These are phyloP conservation scores for Panaeolus cyanescens DNA, from an alignment of 768 basidiomycete species.

Conservation along the genomic window DNA sequence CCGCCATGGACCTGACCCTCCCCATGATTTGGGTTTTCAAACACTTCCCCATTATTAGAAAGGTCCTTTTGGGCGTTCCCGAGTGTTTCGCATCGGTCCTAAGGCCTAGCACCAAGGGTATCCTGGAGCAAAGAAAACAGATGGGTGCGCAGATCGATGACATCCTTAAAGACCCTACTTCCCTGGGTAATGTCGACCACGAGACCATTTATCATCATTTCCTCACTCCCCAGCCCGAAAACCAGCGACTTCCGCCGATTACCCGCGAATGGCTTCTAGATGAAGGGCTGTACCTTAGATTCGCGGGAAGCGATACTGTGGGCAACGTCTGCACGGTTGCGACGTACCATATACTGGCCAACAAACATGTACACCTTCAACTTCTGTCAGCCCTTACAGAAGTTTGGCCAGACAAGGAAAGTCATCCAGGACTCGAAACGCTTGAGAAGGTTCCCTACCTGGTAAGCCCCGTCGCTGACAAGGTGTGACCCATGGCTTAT, in stretches of 20 bases:
- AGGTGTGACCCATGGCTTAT: background rate
- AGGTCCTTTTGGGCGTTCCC: constrained; percentile 31
- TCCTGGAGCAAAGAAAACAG: constrained; percentile 32
- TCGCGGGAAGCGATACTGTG: constrained; percentile 47
- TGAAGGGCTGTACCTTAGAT: constrained; percentile 35
- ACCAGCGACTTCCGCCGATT: constrained; percentile 30
- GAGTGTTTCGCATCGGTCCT: constrained; percentile 33
- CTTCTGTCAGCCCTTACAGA: constrained; percentile 33
- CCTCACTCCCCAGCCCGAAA: constrained; percentile 31
- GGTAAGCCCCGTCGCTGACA: constrained; percentile 26
- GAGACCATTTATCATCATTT: constrained; percentile 41
- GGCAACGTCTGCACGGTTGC: constrained; percentile 40
- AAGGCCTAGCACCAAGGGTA: constrained; percentile 35
- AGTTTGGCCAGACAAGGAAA: constrained; percentile 42
- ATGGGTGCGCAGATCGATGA: constrained; percentile 37
- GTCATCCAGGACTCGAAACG: constrained; percentile 29
- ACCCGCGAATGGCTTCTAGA: constrained; percentile 36
- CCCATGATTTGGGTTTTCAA: constrained; percentile 40
- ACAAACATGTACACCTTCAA: constrained; percentile 26
- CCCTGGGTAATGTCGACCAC: constrained; percentile 30
- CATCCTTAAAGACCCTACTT: constrained; percentile 32
- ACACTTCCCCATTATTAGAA: constrained; percentile 34
- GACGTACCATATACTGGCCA: constrained; percentile 34
- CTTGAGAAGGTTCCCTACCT: constrained; percentile 49
- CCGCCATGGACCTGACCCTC: constrained; percentile 35